These are phyloP conservation scores for Zizania palustris DNA, from an alignment of 202 grass and related monocot genomes.

Conservation along the genomic window DNA sequence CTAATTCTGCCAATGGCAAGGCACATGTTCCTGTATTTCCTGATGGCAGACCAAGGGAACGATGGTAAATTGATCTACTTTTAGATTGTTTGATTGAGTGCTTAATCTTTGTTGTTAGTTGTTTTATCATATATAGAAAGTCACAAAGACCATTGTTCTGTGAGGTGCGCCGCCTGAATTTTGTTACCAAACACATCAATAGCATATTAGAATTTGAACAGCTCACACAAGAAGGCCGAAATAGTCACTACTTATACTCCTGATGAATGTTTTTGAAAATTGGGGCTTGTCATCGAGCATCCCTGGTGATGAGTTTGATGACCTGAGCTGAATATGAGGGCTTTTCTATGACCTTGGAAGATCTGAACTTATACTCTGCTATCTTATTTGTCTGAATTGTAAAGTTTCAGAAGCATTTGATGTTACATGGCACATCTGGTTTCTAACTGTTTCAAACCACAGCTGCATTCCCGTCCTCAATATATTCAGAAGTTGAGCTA, in stretches of 20 bases:
- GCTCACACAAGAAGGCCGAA: not conserved
- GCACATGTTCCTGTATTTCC: constrained; percentile 64
- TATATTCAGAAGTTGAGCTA: not conserved
- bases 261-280: not conserved
- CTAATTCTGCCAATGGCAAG: constrained; percentile 29
- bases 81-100: constrained; percentile 37
- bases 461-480: not conserved
- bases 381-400: not conserved
- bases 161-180: constrained; percentile 25
- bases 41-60: constrained; percentile 74
- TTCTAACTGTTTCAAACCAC: not conserved
- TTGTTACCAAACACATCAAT: constrained; percentile 13
- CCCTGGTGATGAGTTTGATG: not conserved
- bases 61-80: constrained; percentile 59
- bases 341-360: not conserved
- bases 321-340: not conserved
- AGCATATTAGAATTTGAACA: constrained; percentile 6
- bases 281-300: not conserved
- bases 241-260: not conserved
- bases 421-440: not conserved
- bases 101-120: constrained; percentile 25
- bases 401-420: not conserved
- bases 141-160: constrained; percentile 28
- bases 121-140: constrained; percentile 19
- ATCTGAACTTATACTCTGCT: not conserved